These are phyloP conservation scores for Lizonia empirigonia DNA, from an alignment of 2,329 filamentous ascomycete genomes.

Conservation along the genomic window DNA sequence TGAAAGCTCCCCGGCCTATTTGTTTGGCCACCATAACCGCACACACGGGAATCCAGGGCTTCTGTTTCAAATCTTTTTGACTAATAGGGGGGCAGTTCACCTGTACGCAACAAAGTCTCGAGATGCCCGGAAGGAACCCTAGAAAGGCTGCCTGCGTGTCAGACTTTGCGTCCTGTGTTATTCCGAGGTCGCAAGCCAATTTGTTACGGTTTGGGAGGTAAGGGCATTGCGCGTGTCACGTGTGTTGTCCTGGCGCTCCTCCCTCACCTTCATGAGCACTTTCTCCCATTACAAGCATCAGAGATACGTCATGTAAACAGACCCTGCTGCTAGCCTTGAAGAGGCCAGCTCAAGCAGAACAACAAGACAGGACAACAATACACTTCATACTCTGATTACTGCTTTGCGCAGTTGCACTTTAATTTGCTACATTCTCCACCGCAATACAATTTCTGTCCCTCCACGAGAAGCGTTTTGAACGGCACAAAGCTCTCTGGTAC, in stretches of 20 bases:
- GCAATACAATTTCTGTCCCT: neutral
- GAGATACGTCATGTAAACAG: too few relatives aligned
- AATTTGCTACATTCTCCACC: too few relatives aligned
- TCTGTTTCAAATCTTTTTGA: neutral
- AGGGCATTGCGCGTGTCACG: too few relatives aligned
- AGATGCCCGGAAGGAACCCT: neutral
- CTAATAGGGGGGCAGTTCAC: neutral
- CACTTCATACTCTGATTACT: too few relatives aligned
- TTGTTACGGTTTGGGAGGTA: too few relatives aligned
- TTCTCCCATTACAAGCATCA: too few relatives aligned
- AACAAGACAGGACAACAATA: too few relatives aligned
- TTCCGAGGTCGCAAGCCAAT: neutral
- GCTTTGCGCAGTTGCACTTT: too few relatives aligned
- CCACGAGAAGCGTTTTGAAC: neutral
- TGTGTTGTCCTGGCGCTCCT: too few relatives aligned
- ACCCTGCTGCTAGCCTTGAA: too few relatives aligned
- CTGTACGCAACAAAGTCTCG: neutral
- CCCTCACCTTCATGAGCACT: too few relatives aligned
- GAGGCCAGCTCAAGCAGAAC: too few relatives aligned
- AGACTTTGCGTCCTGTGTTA: neutral
- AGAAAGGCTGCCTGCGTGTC: neutral
- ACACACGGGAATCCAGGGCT: neutral
- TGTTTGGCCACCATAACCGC: neutral
- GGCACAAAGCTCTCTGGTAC: neutral
- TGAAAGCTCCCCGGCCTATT: neutral